Base-by-base conservation (phyloP, 1,139 yeast species). In the Yamadazyma triangularis region DNA sequence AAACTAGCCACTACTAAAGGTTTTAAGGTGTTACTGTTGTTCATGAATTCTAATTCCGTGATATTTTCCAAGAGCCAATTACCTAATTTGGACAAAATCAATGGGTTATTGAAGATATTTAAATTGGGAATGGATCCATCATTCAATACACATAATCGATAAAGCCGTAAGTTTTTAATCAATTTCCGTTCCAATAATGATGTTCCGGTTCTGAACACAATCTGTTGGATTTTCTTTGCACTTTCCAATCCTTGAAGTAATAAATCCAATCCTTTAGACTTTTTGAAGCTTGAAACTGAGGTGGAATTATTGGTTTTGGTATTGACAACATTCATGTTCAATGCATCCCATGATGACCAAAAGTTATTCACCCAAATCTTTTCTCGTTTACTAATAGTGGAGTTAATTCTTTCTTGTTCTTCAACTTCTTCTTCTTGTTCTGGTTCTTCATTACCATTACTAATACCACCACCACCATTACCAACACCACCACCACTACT, bases 331-430 rank as follows among this genome's bases (percentile, higher is more conserved):
- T 68, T 67, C 52, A 79, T 79, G 36, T 54, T 64, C 30, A 89
- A 64, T 1, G 97, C 87, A 58, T 91, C 98, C 93, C 95, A 93
- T 10, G 95, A 85, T 20, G 78, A 71, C 97, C 98, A 91, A 53
- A 93, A 93, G 51, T 89, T 88, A 32, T 76, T 73, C 3, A 89
- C 78, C 94, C 96, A 91, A 28, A 74, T 70, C 42, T 78, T 73
- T 44, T 83, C 89, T 47, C 78, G 64, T 32, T 61, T 61, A 11
- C 59, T 58, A 19, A 79, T 72, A 33, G 70, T 52, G n/a, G 59
- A 53, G 32, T 60, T 58, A 23, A 73, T 64, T 19, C 57, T 53
- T 5, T 52, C 55, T 10, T 49, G 51, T 15, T 48, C 50, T 8
- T 44, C 47, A n/a, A n/a, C n/a, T n/a, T n/a, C n/a, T 1, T 47